Evolutionary conservation across 345 rosid genomes (phyloP), one percentile per base, ranked within the genome.

Genomic region (Aurinia saxatilis): DNA sequence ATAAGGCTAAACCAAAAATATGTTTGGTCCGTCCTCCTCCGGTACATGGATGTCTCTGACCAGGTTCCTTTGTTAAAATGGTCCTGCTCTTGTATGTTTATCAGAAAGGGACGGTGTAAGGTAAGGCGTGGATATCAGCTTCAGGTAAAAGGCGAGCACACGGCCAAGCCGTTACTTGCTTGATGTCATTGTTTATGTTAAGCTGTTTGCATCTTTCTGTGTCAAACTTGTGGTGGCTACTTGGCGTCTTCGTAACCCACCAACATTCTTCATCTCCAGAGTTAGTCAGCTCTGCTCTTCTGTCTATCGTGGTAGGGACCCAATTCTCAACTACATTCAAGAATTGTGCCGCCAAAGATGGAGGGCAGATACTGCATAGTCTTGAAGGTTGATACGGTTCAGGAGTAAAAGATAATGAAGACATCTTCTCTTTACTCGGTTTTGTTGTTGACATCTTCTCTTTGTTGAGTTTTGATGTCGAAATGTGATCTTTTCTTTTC

Each of bases 21-120:
- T n/a, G 60, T 6, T 52, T 60, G 60, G 38, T 50, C 55, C 14
- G 19, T 27, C 5, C 30, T 27, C 14, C 5, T 47, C 73, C n/a
- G 30, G 29, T 27, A 50, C 33, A 60, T 34, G 36, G 41, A 42
- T 17, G 27, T 10, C 54, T 53, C 49, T n/a, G 60, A 68, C 73
- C 73, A 45, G 42, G 19, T 45, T 27, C 73, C 56, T 69, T n/a
- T 36, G 60, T 59, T 40, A 64, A 42, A 18, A 59, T 11, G 18
- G 11, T 16, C 46, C 46, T 40, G 40, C 50, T 57, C 51, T 34
- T 21, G 6, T 38, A 30, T 31, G 30, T 55, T 42, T 42, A 44
- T 78, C 64, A 92, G 34, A 86, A 86, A 5, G 85, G 89, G 15
- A 82, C 53, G 0, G 96, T 72, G 61, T 74, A 92, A 12, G 98